A percentile compares a stretch with the other conserved stretches of the same genome.
phyloP scores from a whole-genome alignment of 768 basidiomycete species.

The Macrocybe gigantea region DNA sequence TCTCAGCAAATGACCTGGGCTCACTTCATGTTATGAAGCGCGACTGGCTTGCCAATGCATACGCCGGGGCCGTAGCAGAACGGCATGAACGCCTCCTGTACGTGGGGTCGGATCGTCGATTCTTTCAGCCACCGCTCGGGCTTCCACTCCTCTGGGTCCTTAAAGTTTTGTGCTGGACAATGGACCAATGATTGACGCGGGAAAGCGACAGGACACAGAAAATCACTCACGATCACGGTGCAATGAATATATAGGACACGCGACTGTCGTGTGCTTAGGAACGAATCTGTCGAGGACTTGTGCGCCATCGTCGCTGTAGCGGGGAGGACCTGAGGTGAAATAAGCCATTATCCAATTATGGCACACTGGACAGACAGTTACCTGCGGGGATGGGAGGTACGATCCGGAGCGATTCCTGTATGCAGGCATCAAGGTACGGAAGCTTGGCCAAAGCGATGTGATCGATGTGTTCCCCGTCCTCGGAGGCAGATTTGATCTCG shows the following conservation, averaged over 20 bases:
- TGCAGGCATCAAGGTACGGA: slow-evolving; percentile 29
- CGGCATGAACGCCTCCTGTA: slow-evolving; percentile 14
- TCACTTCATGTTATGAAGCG: slow-evolving; percentile 21
- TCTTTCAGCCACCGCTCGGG: slow-evolving; percentile 15
- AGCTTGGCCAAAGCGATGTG: slow-evolving; percentile 6
- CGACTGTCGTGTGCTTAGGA: slow-evolving; percentile 8
- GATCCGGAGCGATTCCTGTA: slow-evolving; percentile 33
- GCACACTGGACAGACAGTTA: no score
- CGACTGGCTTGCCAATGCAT: slow-evolving; percentile 19
- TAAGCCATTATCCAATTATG: no score
- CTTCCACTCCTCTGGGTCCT: slow-evolving; percentile 12
- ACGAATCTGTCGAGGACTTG: slow-evolving; percentile 4
- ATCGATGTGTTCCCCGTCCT: not conserved
- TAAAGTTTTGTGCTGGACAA: slow-evolving; percentile 12
- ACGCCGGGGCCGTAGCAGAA: slow-evolving; percentile 15
- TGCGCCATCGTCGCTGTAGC: slow-evolving; percentile 7
- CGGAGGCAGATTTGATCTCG: slow-evolving; percentile 2
- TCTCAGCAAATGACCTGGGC: not conserved
- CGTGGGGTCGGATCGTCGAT: slow-evolving; percentile 2
- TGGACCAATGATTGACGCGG: not conserved
- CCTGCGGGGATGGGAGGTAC: slow-evolving; percentile 20
- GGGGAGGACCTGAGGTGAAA: slow-evolving; percentile 5
- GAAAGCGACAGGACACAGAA: not conserved
- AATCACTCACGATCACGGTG: slow-evolving; percentile 9
- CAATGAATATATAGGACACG: slow-evolving; percentile 11